Evolutionary conservation across 2,329 filamentous ascomycete genomes (phyloP), one percentile per base, ranked within the genome.

Genomic region (Fusarium brevicatenulatum): DNA sequence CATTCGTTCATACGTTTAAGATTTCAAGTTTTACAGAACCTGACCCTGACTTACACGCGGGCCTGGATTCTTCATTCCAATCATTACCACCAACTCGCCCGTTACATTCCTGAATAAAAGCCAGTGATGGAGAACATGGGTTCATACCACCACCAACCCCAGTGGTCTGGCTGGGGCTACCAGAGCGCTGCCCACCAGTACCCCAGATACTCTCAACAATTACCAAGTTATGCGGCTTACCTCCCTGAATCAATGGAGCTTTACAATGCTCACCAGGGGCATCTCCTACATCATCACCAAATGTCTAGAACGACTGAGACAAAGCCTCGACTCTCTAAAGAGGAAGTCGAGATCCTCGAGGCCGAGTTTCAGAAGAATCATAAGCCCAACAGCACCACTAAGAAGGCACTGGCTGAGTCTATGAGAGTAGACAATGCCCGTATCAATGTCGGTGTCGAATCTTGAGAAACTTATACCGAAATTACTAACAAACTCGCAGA

Each of bases 401-500:
- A 91, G 80, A 89, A 89, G 71, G 85, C 86, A 57, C 84, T 91
- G 54, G 90, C 90, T 7, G 88, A 91, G 72, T 83, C 86, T 11
- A 89, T 91, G 84, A 85, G 86, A 58, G 87, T 91, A n/a, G 89
- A 91, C 71, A 85, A 90, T 72, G 86, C 89, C 23, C 85, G 89
- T 71, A 91, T 91, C 72, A 91, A 91, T 76, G 90, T 91, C 81
- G 73, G 82, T 82, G 21, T 42, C 56, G 15, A 19, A 23, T 36
- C 36, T 37, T 12, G 25, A 40, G 23, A 23, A 32, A 37, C 15
- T 53, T n/a, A 10, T n/a, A 9, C n/a, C 19, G 25, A 36, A 25
- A 36, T 52, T 52, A 66, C 82, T 84, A 77, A 85, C 79, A 39
- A 21, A n/a, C 16, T 47, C 18, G 15, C 58, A 91, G 90, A 92